These are phyloP conservation scores for Septoria petroselini DNA, from an alignment of 2,329 filamentous ascomycete genomes.

Conservation along the genomic window DNA sequence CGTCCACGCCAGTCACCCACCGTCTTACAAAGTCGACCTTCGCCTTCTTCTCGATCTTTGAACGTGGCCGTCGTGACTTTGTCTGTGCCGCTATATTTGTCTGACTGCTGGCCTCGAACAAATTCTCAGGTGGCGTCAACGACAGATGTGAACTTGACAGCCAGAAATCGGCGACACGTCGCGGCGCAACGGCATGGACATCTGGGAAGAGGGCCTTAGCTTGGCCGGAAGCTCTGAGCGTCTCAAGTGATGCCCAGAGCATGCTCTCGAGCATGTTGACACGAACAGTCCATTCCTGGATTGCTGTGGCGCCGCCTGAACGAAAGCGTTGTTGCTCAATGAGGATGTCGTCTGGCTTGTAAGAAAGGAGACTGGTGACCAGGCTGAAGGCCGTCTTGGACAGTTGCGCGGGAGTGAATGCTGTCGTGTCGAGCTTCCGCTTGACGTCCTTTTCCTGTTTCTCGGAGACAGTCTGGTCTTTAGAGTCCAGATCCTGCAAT, in stretches of 20 bases:
- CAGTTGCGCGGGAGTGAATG: conserved; percentile 50
- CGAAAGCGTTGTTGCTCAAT: conserved; percentile 67
- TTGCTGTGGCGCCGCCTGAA: conserved; percentile 59
- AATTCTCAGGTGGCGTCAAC: conserved; percentile 9
- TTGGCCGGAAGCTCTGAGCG: conserved; percentile 44
- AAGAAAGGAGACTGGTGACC: conserved; percentile 49
- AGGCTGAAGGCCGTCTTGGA: conserved; percentile 57
- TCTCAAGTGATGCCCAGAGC: conserved; percentile 67
- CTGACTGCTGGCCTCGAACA: conserved; percentile 18
- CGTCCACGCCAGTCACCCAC: conserved; percentile 46
- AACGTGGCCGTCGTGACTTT: conserved; percentile 23
- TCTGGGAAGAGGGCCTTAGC: conserved; percentile 39
- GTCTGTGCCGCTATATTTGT: conserved; percentile 8
- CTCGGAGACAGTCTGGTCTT: background rate
- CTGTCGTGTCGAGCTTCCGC: conserved; percentile 13
- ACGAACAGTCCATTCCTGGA: conserved; percentile 78
- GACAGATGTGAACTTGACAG: conserved; percentile 31
- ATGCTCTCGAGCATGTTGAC: conserved; percentile 82
- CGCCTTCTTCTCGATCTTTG: conserved; percentile 50
- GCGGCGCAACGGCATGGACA: conserved; percentile 54
- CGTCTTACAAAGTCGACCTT: conserved; percentile 62
- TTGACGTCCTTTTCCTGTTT: background rate
- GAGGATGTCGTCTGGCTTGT: conserved; percentile 65
- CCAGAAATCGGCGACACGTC: conserved; percentile 57
- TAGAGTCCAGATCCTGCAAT: background rate